Conservation (phyloP, 164 flowering plant genomes). For the Vitis labrusca region DNA sequence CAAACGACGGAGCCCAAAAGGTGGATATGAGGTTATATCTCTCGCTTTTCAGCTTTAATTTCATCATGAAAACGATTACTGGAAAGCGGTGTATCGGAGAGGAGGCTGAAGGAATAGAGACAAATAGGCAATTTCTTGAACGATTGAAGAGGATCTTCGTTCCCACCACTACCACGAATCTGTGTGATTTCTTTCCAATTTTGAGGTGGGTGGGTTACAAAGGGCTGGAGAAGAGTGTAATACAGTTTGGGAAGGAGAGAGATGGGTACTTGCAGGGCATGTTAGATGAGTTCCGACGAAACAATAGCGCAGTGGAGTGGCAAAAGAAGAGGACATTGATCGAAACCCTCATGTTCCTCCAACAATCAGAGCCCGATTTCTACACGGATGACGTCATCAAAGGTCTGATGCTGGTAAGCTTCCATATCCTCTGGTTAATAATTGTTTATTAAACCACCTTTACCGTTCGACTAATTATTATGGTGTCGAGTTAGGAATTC, state of each 20-base stretch:
- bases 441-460: no score
- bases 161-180: not conserved
- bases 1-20: not conserved
- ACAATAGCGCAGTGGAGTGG: not conserved
- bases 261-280: not conserved
- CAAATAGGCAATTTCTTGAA: not conserved
- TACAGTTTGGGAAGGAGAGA: conserved; percentile 5
- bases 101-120: not conserved
- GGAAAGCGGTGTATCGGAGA: not conserved
- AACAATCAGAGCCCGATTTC: not conserved
- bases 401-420: not conserved
- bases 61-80: not conserved
- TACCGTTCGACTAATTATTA: no score
- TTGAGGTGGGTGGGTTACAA: conserved; percentile 17
- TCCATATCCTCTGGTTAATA: no score
- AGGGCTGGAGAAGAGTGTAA: conserved; percentile 13
- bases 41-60: not conserved
- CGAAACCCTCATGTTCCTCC: not conserved
- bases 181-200: conserved; percentile 7
- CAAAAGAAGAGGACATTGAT: not conserved
- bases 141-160: not conserved
- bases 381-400: not conserved
- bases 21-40: not conserved
- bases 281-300: not conserved
- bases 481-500: no score